Evolutionary conservation across 345 rosid species (phyloP), one percentile per base, ranked within the genome.

Genomic region (Hypericum perforatum): DNA sequence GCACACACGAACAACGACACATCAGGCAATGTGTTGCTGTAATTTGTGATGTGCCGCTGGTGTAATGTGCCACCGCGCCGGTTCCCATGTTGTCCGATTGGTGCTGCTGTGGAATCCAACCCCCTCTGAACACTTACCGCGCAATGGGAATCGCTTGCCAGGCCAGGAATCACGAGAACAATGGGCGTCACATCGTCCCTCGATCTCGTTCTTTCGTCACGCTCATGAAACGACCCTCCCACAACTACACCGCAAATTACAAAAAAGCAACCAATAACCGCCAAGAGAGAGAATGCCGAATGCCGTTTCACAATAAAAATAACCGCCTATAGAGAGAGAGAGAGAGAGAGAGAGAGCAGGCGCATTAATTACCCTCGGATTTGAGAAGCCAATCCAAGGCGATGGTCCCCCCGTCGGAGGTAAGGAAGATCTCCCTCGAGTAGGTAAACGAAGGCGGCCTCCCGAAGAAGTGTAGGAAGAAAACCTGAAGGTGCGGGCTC

Each of bases 391-490:
- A 86, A 69, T 86, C 96, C 72, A 90, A 56, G 58, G 91, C 97
- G 61, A 90, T 79, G 32, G 82, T 86, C 66, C 96, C 96, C 37
- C 91, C 97, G 73, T 90, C 97, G 60, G 84, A 71, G 73, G 80
- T 61, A 56, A 55, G 72, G 76, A 80, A 90, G 7, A 86, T 62
- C 43, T 84, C 75, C 57, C 97, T 89, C 32, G 32, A 22, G 60
- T 86, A 90, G 72, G 63, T 78, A 60, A 90, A 80, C 66, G 58
- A 63, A 0, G 95, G 95, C 64, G 95, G 90, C 72, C 78, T 69
- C 53, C 94, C 95, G 9, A 69, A 61, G 69, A 82, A 80, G 74
- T 76, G 79, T 14, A 90, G 62, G 51, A 86, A 78, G 59, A 59
- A 61, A 10, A 82, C 84, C 65, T 86, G 95, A n/a, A 89, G 15